Base-by-base conservation (phyloP, 208 protist genomes). In the Trypanosoma mega region DNA sequence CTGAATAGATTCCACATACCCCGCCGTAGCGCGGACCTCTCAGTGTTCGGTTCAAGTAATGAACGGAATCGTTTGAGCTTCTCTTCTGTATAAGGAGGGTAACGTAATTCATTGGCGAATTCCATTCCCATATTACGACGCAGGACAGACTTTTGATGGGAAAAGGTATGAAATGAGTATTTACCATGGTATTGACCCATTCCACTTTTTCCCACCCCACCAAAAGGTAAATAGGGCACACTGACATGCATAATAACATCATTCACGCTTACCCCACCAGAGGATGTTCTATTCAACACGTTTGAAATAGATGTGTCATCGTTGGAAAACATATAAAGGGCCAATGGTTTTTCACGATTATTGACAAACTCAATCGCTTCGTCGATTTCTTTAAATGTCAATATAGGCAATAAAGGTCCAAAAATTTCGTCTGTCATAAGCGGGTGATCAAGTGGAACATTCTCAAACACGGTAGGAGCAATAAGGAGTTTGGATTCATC, bases 351-450 rank as follows among this genome's bases (percentile, higher is more conserved):
- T 6, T 61, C 36, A 23, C 70, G 59, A 9, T 34, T 23, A 29
- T 85, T 79, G 55, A 93, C 75, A 31, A 84, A 83, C n/a, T 68
- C 44, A 24, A 97, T 48, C 5, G 70, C 74, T 6, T 90, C 82
- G 5, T 85, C 68, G 2, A 83, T 33, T 18, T 56, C 47, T 24
- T 78, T 52, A 61, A 78, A 78, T 5, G 74, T 34, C 3, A 94
- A 24, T 1, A 96, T 53, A n/a, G 90, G 87, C 16, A 98, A 63
- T 12, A 98, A 55, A 18, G 96, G 96, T 4, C 94, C 96, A 74
- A 98, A 98, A 41, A 98, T 96, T 65, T 98, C 96, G 30, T 97
- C 87, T 4, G 16, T 41, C 76, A 97, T 82, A 12, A 94, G 44
- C 18, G 64, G 59, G 23, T 62, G 37, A 18, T 52, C 48, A 11